Base-by-base conservation (phyloP, 805 yeast genomes). In the Nakazawaea holstii region DNA sequence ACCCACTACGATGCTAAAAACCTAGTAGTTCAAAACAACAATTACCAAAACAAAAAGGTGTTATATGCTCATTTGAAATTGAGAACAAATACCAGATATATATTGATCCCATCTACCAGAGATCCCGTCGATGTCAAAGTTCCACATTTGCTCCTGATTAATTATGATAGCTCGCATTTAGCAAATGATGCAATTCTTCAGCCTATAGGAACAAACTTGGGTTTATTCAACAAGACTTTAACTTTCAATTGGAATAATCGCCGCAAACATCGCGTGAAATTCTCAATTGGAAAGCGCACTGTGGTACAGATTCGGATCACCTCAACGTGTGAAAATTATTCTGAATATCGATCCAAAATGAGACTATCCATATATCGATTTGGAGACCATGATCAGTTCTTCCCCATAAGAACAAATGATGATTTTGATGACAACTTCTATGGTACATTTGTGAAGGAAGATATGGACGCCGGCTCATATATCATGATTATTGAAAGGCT, bases 31-130 rank as follows among this genome's bases (percentile, higher is more conserved):
- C 41, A 60, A 54, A 60, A 64, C 44, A 69, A 67, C 35, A 66
- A 65, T 33, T 73, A 72, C 51, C 59, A 64, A 14, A 47, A 48
- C 1, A 62, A 60, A 2, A 61, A 55, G 27, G 50, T 54, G 4
- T 30, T 60, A 1, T 43, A 64, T 5, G 43, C 48, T 1, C 40
- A 57, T 0, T 35, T 72, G 13, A 51, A 50, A 11, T 40, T 68
- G 8, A 49, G 51, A 17, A 48, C 62, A 1, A 64, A 67, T 0
- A 74, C 73, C 2, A 53, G 54, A 13, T 82, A 79, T 53, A 65
- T 73, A 26, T 52, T 76, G 0, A 62, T 82, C 1, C 57, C 70
- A 2, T 79, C 85, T 1, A 69, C 78, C 0, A 76, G 67, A 53
- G 69, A 68, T 4, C 58, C 67, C 1, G 35, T 29, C 10, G 59